A percentile compares a stretch with the other conserved stretches of the same genome.
Conservation (phyloP, 2,329 filamentous ascomycete genomes). For the Fusarium concolor region DNA sequence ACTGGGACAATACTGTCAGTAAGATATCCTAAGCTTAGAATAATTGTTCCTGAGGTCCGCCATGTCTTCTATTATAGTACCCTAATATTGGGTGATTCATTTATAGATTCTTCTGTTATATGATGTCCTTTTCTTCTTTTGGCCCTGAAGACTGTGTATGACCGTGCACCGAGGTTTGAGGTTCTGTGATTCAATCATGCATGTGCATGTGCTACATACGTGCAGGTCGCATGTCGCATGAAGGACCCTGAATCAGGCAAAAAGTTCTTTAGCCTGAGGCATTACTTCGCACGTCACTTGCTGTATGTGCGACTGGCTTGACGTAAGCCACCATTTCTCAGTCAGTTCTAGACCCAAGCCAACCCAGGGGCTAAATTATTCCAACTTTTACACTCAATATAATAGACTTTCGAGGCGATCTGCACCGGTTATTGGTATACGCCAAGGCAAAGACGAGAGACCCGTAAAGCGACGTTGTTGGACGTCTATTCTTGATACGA, state of each 20-base stretch:
- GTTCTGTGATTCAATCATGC: slow-evolving; percentile 4
- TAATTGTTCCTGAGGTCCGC: too few species aligned
- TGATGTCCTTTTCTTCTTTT: too few species aligned
- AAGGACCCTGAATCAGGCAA: slow-evolving; percentile 22
- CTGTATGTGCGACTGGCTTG: slow-evolving; percentile 11
- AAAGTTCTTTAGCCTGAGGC: slow-evolving; percentile 25
- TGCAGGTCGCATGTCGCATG: slow-evolving; percentile 7
- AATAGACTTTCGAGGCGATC: not conserved
- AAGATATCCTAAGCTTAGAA: too few species aligned
- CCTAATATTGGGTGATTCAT: too few species aligned
- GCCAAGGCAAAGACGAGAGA: not conserved
- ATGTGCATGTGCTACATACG: slow-evolving; percentile 1
- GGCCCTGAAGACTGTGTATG: not conserved
- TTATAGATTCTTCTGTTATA: too few species aligned
- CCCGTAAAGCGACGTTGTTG: slow-evolving; percentile 22
- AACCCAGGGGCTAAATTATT: slow-evolving; percentile 10
- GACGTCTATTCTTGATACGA: not conserved
- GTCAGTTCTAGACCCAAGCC: not conserved
- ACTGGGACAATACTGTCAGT: too few species aligned
- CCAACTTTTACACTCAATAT: not conserved
- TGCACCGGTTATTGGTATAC: not conserved
- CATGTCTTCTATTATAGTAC: too few species aligned
- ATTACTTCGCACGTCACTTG: not conserved
- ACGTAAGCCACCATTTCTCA: slow-evolving; percentile 36
- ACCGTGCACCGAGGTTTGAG: not conserved